Percentiles rank a stretch among this genome's conserved stretches.
Evolutionary conservation across 148 eudicot species (phyloP).

Genomic region (Cornus suecica): DNA sequence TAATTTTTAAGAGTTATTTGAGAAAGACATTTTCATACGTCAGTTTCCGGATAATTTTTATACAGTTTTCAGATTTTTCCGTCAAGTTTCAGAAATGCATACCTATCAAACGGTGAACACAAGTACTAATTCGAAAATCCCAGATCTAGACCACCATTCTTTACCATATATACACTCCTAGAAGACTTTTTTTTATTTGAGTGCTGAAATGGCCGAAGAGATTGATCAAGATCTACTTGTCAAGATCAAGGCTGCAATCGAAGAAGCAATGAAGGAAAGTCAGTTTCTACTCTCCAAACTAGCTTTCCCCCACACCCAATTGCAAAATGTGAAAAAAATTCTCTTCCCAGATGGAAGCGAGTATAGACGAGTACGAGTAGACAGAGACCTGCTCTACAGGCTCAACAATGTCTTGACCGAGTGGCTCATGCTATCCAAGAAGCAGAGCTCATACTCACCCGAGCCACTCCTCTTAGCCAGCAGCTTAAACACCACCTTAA

Average conservation of each 20-base stretch:
- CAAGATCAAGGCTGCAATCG: neutral
- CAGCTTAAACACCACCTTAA: neutral
- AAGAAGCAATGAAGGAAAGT: neutral
- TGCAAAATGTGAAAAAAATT: neutral
- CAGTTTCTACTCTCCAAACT: neutral
- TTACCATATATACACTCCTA: too few relatives aligned
- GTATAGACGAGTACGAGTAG: neutral
- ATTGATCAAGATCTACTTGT: conserved; percentile 6
- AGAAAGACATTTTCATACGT: too few relatives aligned
- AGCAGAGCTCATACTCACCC: neutral
- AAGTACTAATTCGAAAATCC: too few relatives aligned
- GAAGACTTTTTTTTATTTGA: too few relatives aligned
- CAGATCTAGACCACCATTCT: too few relatives aligned
- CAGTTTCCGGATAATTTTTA: too few relatives aligned
- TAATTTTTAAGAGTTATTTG: too few relatives aligned
- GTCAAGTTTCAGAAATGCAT: too few relatives aligned
- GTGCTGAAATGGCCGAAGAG: conserved; percentile 9
- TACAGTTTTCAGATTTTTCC: too few relatives aligned
- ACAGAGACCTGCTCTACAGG: conserved; percentile 20
- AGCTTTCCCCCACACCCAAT: neutral
- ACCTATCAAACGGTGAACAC: too few relatives aligned
- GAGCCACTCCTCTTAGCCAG: neutral
- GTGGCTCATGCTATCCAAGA: conserved; percentile 12
- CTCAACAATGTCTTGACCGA: conserved; percentile 21
- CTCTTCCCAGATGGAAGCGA: neutral